These are phyloP conservation scores for Phyllostachys edulis DNA, from an alignment of 176 grass and related monocot species.

Conservation along the genomic window DNA sequence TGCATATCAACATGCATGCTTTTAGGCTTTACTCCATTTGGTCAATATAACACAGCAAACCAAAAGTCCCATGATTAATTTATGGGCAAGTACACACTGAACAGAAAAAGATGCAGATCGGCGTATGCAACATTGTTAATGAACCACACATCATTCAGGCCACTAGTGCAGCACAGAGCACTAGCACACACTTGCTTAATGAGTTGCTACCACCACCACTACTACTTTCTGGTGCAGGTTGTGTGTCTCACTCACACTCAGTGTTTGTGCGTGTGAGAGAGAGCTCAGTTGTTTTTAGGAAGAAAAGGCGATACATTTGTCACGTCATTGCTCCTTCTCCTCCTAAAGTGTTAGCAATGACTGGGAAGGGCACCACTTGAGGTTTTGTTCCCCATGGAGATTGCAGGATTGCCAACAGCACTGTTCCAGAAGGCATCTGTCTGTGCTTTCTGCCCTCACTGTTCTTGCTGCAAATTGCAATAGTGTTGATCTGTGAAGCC, in stretches of 20 bases:
- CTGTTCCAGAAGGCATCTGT: neutral
- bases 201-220: neutral
- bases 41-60: constrained; percentile 18
- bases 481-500: neutral
- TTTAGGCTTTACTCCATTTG: constrained; percentile 35
- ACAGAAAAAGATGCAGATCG: constrained; percentile 22
- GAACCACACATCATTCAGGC: constrained; percentile 30
- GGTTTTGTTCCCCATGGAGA: constrained; percentile 39
- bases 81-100: constrained; percentile 12
- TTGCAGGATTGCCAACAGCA: constrained; percentile 29
- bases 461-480: neutral
- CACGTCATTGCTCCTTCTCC: constrained; percentile 19
- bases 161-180: constrained; percentile 17
- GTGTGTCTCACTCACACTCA: neutral
- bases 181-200: neutral
- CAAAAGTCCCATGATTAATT: neutral
- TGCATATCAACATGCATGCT: constrained; percentile 8
- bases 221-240: constrained; percentile 11
- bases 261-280: neutral
- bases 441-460: neutral
- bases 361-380: constrained; percentile 26
- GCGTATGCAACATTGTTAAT: constrained; percentile 32
- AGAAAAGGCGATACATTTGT: constrained; percentile 10
- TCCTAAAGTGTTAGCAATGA: constrained; percentile 36
- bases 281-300: neutral